Conservation (phyloP, 139 green algal species). For the Chlamydomonas asymmetrica region DNA sequence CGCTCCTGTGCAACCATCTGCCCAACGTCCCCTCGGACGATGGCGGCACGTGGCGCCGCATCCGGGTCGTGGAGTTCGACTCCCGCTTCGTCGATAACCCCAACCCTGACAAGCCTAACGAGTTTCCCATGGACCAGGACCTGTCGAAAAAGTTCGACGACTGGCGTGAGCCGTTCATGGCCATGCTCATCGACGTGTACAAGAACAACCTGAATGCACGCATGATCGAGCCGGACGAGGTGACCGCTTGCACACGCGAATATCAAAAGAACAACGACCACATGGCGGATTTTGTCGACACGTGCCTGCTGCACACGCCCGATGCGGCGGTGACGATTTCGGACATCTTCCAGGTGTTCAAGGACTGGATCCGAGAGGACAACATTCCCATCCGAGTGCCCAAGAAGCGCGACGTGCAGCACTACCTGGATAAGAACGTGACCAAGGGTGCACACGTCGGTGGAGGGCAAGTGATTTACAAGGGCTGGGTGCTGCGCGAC, state of each 20-base stretch:
- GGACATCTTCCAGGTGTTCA: background rate
- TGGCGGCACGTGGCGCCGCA: constrained; percentile 20
- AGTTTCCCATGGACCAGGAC: constrained; percentile 21
- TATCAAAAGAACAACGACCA: constrained; percentile 26
- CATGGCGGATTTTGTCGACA: constrained; percentile 14
- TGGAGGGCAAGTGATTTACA: too few relatives aligned
- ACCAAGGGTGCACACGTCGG: too few relatives aligned
- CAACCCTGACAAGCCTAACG: constrained; percentile 1
- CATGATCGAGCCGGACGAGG: background rate
- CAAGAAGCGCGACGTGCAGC: background rate
- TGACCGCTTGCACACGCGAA: constrained; percentile 23
- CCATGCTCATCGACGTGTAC: constrained; percentile 16
- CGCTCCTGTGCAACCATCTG: constrained; percentile 29
- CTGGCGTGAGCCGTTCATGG: constrained; percentile 34
- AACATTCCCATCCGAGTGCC: background rate
- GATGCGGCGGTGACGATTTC: too few relatives aligned
- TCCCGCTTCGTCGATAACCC: constrained; percentile 21
- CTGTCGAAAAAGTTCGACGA: background rate
- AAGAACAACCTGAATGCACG: background rate
- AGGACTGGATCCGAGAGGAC: background rate
- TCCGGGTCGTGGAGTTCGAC: constrained; percentile 21
- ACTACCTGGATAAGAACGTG: constrained; percentile 1
- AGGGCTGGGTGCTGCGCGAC: too few relatives aligned
- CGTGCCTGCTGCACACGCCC: too few relatives aligned
- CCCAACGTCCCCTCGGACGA: constrained; percentile 18